Base-by-base conservation (phyloP, 164 flowering plant species). In the Berberis thunbergii region DNA sequence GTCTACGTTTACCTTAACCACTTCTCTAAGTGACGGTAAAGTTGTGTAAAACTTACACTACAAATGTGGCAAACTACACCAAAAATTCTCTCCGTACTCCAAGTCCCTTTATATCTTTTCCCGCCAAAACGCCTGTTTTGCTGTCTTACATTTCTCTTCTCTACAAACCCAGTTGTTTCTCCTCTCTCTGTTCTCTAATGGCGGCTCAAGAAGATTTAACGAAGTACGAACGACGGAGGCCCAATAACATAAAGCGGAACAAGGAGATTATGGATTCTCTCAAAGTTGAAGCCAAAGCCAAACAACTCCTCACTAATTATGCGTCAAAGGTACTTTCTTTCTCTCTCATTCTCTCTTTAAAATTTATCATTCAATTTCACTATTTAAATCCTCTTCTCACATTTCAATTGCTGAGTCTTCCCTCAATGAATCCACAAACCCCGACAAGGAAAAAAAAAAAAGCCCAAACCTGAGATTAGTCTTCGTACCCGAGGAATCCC, bases 181-280 rank as follows among this genome's bases (percentile, higher is more conserved):
- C 26, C 26, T 26, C 26, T 26, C 26, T 26, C 26, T 26, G 26
- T 26, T 26, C 26, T 26, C 26, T 26, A 26, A 26, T 26, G 26
- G 26, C 26, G 26, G 26, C 26, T 26, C 26, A 26, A 26, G 26
- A 26, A 26, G 26, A 26, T 26, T 26, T 26, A 26, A 26, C 26
- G 26, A 26, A 26, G 26, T 26, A 26, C 26, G 26, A 26, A 26
- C 26, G 26, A 26, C 26, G 26, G 26, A 26, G 26, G 26, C 26
- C 26, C 26, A 26, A 26, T 26, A 26, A 26, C 26, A 26, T 26
- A 26, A 26, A 26, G 26, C 81, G 86, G 38, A 86, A 86, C 62
- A 74, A 70, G 0, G 73, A 85, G 65, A 81, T 82, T 85, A 63
- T 86, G 72, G 85, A 89, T 39, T 71, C 92, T 44, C 85, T 89